These are phyloP conservation scores for Syzygium grande DNA, from an alignment of 345 rosid genomes.

Conservation along the genomic window DNA sequence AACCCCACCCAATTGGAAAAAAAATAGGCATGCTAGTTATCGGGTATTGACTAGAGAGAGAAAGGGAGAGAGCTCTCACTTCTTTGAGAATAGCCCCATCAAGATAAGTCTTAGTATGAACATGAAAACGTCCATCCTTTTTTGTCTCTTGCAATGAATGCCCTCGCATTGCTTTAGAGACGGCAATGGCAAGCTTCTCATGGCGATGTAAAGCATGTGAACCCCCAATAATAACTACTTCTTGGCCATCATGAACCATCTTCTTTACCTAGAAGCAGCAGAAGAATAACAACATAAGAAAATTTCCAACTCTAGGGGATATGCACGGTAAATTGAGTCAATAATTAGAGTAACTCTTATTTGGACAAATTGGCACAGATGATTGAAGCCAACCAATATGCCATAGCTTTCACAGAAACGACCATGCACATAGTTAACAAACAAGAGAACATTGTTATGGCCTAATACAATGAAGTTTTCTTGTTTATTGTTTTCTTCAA, in stretches of 20 bases:
- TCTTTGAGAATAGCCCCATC: slow-evolving; percentile 98
- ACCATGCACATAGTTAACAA: neutral
- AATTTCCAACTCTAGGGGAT: neutral
- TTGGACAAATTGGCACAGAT: neutral
- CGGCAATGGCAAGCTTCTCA: slow-evolving; percentile 95
- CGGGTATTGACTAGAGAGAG: neutral
- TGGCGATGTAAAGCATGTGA: slow-evolving; percentile 81
- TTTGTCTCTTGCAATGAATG: slow-evolving; percentile 97
- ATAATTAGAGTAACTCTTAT: neutral
- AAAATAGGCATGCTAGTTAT: neutral
- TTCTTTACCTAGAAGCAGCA: slow-evolving; percentile 58
- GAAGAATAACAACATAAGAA: neutral
- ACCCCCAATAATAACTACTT: slow-evolving; percentile 87
- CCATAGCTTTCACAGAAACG: neutral
- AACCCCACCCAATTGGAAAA: neutral
- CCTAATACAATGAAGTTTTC: neutral
- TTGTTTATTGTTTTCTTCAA: neutral
- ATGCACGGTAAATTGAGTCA: neutral
- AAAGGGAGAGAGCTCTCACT: slow-evolving; percentile 30
- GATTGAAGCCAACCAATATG: neutral
- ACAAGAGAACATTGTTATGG: neutral
- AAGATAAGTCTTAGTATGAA: slow-evolving; percentile 84
- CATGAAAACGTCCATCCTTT: slow-evolving; percentile 92
- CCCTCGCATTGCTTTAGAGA: slow-evolving; percentile 95
- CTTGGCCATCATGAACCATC: slow-evolving; percentile 90